Base-by-base conservation (phyloP, 495 filamentous ascomycete genomes). In the Penicillium angulare region DNA sequence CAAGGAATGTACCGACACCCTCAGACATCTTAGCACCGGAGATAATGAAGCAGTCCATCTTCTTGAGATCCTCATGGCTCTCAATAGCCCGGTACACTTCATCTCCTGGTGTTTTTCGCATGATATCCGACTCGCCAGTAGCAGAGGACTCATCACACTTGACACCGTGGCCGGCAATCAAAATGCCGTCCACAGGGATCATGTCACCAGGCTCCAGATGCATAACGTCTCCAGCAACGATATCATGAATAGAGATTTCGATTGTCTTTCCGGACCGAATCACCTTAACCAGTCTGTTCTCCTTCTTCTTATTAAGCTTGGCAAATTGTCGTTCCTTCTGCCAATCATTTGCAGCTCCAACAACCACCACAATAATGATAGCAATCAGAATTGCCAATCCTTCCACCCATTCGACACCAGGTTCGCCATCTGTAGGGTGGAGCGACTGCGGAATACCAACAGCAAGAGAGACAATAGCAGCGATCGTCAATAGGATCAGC, bases 11-110 rank as follows among this genome's bases (percentile, higher is more conserved):
- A 1, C 90, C 90, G 23, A 93, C 81, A 22, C 92, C 92, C 69
- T 97, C 92, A 44, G 91, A 89, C 27, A 97, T 89, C 63, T 93
- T 93, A 7, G 86, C 84, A 34, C 92, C 92, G 12, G 92, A 97
- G 32, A 96, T 79, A 53, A 97, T 95, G 64, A 97, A 96, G 1
- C 92, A 92, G 55, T 97, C 92, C 69, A 93, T 74, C 64, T 96
- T 96, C 56, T 79, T 79, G n/a, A 89, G 66, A 48, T 76, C 79
- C 45, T 90, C 84, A 41, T 86, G 77, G 34, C 86, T 78, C 59
- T 93, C 83, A 49, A 97, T 90, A 3, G 88, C 87, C 29, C 75
- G 74, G 54, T 80, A 95, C 16, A 95, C 92, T 10, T 93, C 90
- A 21, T 92, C 85, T 8, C 77, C 87, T 1, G 82, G 57, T 22